Conservation (phyloP, 1,139 yeast species). For the Scheffersomyces parashehatae region DNA sequence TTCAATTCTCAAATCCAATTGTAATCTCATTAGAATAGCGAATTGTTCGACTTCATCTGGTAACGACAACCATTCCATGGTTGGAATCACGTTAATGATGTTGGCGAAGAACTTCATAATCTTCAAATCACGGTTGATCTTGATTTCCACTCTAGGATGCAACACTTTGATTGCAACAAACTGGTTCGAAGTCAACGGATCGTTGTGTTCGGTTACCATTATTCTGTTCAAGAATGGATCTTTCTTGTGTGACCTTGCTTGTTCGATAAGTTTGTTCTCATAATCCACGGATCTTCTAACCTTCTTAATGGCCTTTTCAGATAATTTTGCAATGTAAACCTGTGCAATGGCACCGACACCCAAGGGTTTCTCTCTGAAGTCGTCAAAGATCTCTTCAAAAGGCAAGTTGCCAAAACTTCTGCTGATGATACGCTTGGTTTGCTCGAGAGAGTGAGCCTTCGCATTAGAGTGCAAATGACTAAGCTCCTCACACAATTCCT, state of each 20-base stretch:
- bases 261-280: slow-evolving; percentile 14
- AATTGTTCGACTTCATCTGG: slow-evolving; percentile 95
- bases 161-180: slow-evolving; percentile 88
- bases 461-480: slow-evolving; percentile 82
- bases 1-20: slow-evolving; percentile 86
- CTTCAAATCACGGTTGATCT: slow-evolving; percentile 75
- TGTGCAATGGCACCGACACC: slow-evolving; percentile 99
- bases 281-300: slow-evolving; percentile 29
- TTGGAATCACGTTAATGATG: slow-evolving; percentile 69
- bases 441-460: slow-evolving; percentile 63
- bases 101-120: slow-evolving; percentile 83
- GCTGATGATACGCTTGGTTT: slow-evolving; percentile 60
- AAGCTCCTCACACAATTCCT: slow-evolving; percentile 74
- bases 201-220: slow-evolving; percentile 39
- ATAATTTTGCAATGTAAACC: slow-evolving; percentile 77
- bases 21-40: slow-evolving; percentile 80
- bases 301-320: slow-evolving; percentile 40
- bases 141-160: slow-evolving; percentile 79
- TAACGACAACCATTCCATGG: slow-evolving; percentile 95
- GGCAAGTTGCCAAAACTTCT: slow-evolving; percentile 60
- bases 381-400: slow-evolving; percentile 80
- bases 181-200: slow-evolving; percentile 42
- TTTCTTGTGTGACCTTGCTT: slow-evolving; percentile 10
- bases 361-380: slow-evolving; percentile 70
- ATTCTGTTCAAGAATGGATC: slow-evolving; percentile 35